Evolutionary conservation across 495 filamentous ascomycete species (phyloP).

Genomic region (Aspergillus nanangensis): DNA sequence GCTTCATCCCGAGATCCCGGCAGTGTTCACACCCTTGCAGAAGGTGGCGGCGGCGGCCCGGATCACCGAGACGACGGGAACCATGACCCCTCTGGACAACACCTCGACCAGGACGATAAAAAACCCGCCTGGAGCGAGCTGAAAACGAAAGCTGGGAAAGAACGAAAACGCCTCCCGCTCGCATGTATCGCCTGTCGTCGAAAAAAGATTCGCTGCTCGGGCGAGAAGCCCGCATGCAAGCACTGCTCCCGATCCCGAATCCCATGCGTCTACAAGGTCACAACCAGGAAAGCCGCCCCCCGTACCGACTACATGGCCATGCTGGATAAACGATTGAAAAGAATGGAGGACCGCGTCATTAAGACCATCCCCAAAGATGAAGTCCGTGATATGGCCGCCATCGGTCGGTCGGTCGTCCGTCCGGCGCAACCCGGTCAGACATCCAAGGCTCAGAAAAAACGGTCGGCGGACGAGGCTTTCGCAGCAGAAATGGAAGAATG

Average conservation of each 20-base stretch:
- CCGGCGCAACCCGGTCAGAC: slow-evolving; percentile 61
- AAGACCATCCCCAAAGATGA: slow-evolving; percentile 91
- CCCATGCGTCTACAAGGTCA: slow-evolving; percentile 98
- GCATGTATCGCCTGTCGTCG: slow-evolving; percentile 94
- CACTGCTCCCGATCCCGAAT: slow-evolving; percentile 92
- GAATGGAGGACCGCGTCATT: slow-evolving; percentile 98
- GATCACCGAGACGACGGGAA: slow-evolving; percentile 20
- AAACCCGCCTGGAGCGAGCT: slow-evolving; percentile 87
- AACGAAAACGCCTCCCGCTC: slow-evolving; percentile 86
- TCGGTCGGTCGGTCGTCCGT: slow-evolving; percentile 74
- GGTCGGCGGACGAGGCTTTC: slow-evolving; percentile 86
- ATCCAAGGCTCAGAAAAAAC: slow-evolving; percentile 68
- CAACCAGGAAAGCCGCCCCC: slow-evolving; percentile 90
- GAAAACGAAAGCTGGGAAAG: slow-evolving; percentile 97
- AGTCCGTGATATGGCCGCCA: slow-evolving; percentile 49
- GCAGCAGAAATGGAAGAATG: slow-evolving; percentile 76
- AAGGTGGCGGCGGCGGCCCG: slow-evolving; percentile 21
- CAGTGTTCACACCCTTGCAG: slow-evolving; percentile 21
- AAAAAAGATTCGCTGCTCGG: slow-evolving; percentile 98
- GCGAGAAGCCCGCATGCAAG: slow-evolving; percentile 95
- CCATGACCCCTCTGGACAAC: slow-evolving; percentile 31
- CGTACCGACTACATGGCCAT: slow-evolving; percentile 99
- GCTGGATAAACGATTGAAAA: slow-evolving; percentile 86
- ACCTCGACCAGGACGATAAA: slow-evolving; percentile 23
- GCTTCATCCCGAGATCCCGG: slow-evolving; percentile 40